phyloP scores from a whole-genome alignment of 2,329 filamentous ascomycete species.

The Pseudogymnoascus pannorum region DNA sequence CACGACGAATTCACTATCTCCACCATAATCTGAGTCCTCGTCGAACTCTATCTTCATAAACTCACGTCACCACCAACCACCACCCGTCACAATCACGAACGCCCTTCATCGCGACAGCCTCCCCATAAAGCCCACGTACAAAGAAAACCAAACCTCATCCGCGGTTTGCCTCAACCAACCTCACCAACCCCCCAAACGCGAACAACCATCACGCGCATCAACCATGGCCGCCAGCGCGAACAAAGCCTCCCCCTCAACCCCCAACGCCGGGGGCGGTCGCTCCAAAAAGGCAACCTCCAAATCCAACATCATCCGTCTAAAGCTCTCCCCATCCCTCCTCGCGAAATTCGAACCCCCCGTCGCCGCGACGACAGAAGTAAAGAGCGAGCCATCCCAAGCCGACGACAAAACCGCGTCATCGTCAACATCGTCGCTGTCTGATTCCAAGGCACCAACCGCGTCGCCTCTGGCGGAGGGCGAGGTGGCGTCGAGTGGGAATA shows the following conservation, averaged over 20 bases:
- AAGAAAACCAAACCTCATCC: neutral
- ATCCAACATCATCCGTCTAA: neutral
- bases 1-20: too few species aligned
- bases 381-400: neutral
- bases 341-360: neutral
- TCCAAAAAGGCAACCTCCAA: neutral
- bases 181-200: neutral
- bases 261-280: neutral
- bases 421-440: neutral
- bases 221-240: neutral
- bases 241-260: neutral
- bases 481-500: slow-evolving; percentile 48
- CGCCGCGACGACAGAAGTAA: neutral
- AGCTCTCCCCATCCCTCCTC: neutral
- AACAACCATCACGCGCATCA: neutral
- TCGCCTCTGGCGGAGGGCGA: neutral
- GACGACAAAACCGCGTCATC: neutral
- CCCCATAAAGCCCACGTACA: neutral
- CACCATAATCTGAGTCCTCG: neutral
- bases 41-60: neutral
- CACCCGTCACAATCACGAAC: neutral
- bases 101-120: neutral
- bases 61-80: too few species aligned
- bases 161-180: neutral
- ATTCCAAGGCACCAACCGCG: neutral